Base-by-base conservation (phyloP, 495 filamentous ascomycete genomes). In the Hyphodiscus hymeniophilus region DNA sequence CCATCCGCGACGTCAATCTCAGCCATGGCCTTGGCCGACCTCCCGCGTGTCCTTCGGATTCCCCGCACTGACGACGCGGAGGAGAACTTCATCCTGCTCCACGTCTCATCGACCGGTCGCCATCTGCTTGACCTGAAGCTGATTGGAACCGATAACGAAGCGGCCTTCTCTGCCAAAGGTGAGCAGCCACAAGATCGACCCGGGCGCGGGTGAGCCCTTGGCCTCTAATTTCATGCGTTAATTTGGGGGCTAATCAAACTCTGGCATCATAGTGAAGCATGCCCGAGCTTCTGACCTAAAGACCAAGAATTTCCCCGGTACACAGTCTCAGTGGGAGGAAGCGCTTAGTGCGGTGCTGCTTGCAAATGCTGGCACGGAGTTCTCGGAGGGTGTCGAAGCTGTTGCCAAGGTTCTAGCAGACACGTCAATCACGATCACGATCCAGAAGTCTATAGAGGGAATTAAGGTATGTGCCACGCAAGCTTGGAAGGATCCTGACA, bases 111-210 rank as follows among this genome's bases (percentile, higher is more conserved):
- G n/a, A 56, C 68, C 15, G 65, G 66, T 41, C 63, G 63, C 3
- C 52, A 41, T 7, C 46, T 62, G 0, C 62, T 86, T 8, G 80
- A 86, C 52, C 48, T 87, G 41, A 76, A 74, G 41, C 64, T 90
- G 26, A 65, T 75, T 41, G 84, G 77, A 1, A 87, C 84, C n/a
- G 84, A 90, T 57, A 76, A 78, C 31, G 71, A 75, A 31, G 65
- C 63, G 36, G 79, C 81, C 6, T 90, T 81, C 60, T 62, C 66
- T 17, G 60, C 72, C 42, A 66, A 66, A 47, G 57, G 82, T 85
- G 66, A 73, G 61, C 28, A 35, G 28, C 36, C 45, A 28, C 39
- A 35, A 10, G 50, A 45, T 53, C 34, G 41, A 16, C 50, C 45
- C 31, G 47, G 18, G 7, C 40, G 16, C 30, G 40, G 15, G 21